Evolutionary conservation across 176 grass and related monocot genomes (phyloP).

Genomic region (Calamus simplicifolius): DNA sequence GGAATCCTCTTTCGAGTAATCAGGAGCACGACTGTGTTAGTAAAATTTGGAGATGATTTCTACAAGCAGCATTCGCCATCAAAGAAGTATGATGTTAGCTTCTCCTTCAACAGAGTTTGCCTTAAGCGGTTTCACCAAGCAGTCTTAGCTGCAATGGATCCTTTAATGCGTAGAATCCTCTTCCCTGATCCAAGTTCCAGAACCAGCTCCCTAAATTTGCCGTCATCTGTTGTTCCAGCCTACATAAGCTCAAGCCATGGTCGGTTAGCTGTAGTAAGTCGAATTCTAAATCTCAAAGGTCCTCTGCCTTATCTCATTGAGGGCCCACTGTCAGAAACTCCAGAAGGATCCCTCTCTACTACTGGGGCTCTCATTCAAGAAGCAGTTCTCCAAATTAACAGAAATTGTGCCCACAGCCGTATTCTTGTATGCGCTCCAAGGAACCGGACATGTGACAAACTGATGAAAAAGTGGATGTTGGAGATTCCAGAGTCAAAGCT

Average conservation of each 20-base stretch:
- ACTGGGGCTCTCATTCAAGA: conserved; percentile 3
- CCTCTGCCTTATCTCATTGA: conserved; percentile 29
- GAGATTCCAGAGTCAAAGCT: conserved; percentile 3
- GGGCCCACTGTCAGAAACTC: neutral
- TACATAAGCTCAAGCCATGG: neutral
- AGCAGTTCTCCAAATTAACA: conserved; percentile 15
- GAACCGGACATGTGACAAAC: conserved; percentile 22
- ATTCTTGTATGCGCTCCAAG: conserved; percentile 26
- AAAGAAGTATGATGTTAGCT: conserved; percentile 23
- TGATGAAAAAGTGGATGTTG: neutral
- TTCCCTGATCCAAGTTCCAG: conserved; percentile 15
- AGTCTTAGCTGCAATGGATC: conserved; percentile 16
- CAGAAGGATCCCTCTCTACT: neutral
- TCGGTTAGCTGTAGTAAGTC: neutral
- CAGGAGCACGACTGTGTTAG: conserved; percentile 6
- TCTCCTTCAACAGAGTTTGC: conserved; percentile 40
- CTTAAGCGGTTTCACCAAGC: conserved; percentile 25
- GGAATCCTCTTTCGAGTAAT: conserved; percentile 9
- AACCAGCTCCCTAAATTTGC: neutral
- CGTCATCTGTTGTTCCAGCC: neutral
- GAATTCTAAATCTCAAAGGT: conserved; percentile 17
- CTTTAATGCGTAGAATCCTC: conserved; percentile 24
- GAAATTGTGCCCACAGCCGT: neutral
- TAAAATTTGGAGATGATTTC: conserved; percentile 26
- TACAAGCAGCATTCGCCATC: conserved; percentile 18